These are phyloP conservation scores for Cyclotella cryptica DNA, from an alignment of 108 stramenopile genomes.

Conservation along the genomic window DNA sequence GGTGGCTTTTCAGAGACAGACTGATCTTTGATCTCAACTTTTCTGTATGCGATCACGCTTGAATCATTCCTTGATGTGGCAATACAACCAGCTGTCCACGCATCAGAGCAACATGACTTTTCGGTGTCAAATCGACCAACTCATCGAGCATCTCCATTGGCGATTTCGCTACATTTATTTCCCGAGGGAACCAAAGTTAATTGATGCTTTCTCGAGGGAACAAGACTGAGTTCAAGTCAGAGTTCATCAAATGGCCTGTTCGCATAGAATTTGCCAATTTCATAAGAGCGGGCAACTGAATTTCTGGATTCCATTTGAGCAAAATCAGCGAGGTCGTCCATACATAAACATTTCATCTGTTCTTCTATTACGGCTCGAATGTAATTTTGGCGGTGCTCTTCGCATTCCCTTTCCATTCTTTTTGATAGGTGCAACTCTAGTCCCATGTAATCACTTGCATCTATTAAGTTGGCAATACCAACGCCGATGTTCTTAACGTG, in stretches of 20 bases:
- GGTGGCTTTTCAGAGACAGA: too few species aligned
- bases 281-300: background rate
- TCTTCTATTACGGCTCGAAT: background rate
- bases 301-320: background rate
- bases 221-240: background rate
- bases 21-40: too few species aligned
- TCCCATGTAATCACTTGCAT: background rate
- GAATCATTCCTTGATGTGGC: too few species aligned
- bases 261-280: slow-evolving; percentile 3
- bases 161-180: too few species aligned
- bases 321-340: background rate
- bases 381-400: background rate
- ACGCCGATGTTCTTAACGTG: background rate
- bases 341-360: background rate
- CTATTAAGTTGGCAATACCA: background rate
- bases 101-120: too few species aligned
- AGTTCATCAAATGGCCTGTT: background rate
- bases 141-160: too few species aligned
- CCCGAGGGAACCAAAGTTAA: too few species aligned
- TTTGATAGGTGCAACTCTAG: background rate
- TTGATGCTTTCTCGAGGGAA: background rate
- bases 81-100: too few species aligned
- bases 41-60: too few species aligned
- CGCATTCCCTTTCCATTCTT: background rate
- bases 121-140: too few species aligned